Evolutionary conservation across 225 moss, liverwort and hornwort genomes (phyloP), one percentile per base, ranked within the genome.

Genomic region (Antitrichia curtipendula): DNA sequence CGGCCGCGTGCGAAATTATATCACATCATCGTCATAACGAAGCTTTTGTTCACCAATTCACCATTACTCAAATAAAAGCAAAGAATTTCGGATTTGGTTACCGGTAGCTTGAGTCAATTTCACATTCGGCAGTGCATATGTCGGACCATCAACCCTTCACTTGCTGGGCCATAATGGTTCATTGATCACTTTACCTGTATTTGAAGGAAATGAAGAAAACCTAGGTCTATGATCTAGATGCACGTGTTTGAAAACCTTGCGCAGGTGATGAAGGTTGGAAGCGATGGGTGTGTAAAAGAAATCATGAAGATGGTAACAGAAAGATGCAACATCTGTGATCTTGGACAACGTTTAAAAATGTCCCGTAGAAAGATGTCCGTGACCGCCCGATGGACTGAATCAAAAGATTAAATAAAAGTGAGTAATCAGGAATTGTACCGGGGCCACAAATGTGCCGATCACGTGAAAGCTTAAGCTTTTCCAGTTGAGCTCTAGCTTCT

Each of bases 401-500:
- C 45, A 45, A 86, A 80, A 50, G 12, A 64, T 88, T 50, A 32
- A 60, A 75, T 49, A 32, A 8, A 40, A 84, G 43, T 25, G 69
- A 82, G 71, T 81, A 60, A 84, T 84, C 19, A 68, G 54, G 27
- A 86, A 63, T 78, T 81, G 78, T 88, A 92, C 91, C 89, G 64
- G 85, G 87, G 29, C 78, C 84, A 83, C 85, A 87, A 75, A 79
- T 84, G 82, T 62, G 87, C 40, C 70, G 83, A 86, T 75, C 85
- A 43, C 83, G 75, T 57, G 87, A 79, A 34, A 94, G 74, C 75
- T 90, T 90, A 1, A 94, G 86, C 81, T 60, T 88, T 87, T 94
- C 92, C 66, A 94, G 81, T 86, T 91, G 86, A 80, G 81, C 91
- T 88, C 88, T 91, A 59, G 91, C 90, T 87, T 91, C 90, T 40